A percentile compares a stretch with the other conserved stretches of the same genome.
Conservation (phyloP, 106 monocot genomes). For the Allium cepa region DNA sequence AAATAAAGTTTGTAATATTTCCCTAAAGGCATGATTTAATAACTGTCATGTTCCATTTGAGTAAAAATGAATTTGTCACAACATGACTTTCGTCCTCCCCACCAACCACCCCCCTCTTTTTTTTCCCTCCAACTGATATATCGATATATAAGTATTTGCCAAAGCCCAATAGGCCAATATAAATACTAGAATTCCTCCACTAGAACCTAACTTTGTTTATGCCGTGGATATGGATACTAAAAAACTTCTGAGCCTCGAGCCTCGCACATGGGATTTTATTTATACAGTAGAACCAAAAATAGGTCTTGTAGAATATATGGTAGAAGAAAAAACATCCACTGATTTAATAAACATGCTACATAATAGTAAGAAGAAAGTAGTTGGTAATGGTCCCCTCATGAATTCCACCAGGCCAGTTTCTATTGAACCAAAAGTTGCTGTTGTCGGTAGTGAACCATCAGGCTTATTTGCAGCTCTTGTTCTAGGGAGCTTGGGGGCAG, state of each 20-base stretch:
- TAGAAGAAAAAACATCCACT: slow-evolving; percentile 19
- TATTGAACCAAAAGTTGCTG: slow-evolving; percentile 63
- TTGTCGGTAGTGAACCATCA: slow-evolving; percentile 91
- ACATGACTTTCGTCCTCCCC: no score
- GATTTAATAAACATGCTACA: slow-evolving; percentile 45
- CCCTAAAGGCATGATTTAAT: no score
- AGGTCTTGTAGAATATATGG: slow-evolving; percentile 68
- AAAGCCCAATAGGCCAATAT: no score
- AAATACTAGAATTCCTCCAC: no score
- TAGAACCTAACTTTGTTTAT: slow-evolving; percentile 71
- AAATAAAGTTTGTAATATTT: no score
- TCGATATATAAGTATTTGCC: no score
- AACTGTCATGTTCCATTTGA: no score
- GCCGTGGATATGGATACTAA: slow-evolving; percentile 92
- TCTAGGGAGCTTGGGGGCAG: slow-evolving; percentile 84
- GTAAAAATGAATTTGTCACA: no score
- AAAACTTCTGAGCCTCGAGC: slow-evolving; percentile 74
- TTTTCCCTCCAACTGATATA: no score
- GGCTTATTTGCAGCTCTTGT: slow-evolving; percentile 96
- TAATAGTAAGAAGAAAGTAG: slow-evolving; percentile 13
- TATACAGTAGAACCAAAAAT: slow-evolving; percentile 66
- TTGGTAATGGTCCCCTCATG: slow-evolving; percentile 8
- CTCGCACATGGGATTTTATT: slow-evolving; percentile 90
- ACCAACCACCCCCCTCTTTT: no score
- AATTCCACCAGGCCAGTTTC: slow-evolving; percentile 1